Evolutionary conservation across 2,329 filamentous ascomycete species (phyloP).

Genomic region (Calonectria montana): DNA sequence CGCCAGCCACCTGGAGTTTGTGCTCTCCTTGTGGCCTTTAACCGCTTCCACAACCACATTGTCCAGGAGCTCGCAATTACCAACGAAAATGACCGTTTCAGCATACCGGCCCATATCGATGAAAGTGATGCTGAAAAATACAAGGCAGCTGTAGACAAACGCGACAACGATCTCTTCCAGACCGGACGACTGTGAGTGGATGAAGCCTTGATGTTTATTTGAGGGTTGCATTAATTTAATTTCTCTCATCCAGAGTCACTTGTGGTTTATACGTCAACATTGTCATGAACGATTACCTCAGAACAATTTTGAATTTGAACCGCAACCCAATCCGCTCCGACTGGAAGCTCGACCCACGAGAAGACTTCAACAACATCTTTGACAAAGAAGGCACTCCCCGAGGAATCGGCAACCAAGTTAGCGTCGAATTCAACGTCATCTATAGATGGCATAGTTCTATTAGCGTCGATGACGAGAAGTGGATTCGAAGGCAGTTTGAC

Average conservation of each 20-base stretch:
- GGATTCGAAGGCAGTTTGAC: background rate
- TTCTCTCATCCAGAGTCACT: background rate
- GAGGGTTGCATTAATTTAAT: background rate
- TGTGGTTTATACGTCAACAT: background rate
- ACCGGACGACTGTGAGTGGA: background rate
- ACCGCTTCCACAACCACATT: background rate
- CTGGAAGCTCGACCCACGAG: background rate
- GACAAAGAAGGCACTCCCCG: background rate
- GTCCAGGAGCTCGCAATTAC: background rate
- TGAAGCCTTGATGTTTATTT: no score
- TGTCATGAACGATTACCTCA: background rate
- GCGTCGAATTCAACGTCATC: background rate
- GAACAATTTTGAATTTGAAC: slow-evolving; percentile 1
- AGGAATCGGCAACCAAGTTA: background rate
- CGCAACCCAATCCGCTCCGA: background rate
- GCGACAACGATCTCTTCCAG: background rate
- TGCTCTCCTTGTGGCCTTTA: background rate
- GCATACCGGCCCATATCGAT: background rate
- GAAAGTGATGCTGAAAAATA: background rate
- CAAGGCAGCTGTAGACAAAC: background rate
- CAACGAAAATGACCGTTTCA: background rate
- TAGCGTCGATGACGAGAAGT: background rate
- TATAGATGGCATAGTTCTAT: background rate
- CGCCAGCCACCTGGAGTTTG: background rate
- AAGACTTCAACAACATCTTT: background rate